Evolutionary conservation across 2,329 filamentous ascomycete species (phyloP), one percentile per base, ranked within the genome.

Genomic region (Fusarium pseudonygamai): DNA sequence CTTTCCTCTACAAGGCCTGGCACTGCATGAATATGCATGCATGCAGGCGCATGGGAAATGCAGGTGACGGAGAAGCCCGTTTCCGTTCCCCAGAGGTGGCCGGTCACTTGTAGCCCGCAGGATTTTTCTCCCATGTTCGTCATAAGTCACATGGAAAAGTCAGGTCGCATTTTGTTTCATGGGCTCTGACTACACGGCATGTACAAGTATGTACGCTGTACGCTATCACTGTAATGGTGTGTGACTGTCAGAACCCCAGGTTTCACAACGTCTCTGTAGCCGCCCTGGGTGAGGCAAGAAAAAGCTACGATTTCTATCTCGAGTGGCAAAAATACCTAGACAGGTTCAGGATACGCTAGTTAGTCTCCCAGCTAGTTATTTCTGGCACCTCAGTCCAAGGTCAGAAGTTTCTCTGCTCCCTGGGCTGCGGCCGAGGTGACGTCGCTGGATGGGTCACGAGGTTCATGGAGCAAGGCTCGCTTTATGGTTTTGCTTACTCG

Each of bases 241-340:
- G 69, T 76, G 75, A 63, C 73, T 74, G 36, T 32, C 30, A 69
- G 43, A 66, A 68, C 72, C 71, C 75, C 73, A 67, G 56, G 75
- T 77, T 77, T 77, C 75, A 77, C 55, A 62, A 64, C 49, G 55
- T 63, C 65, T 67, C 63, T 68, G 39, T 71, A 73, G 68, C 70
- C 72, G 70, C 65, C 67, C 61, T 77, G 28, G 28, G 22, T 34
- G 28, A 50, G 47, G 15, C 16, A 34, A 24, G 45, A 24, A 32
- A 32, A 49, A 30, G 28, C 46, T 18, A 32, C 11, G 46, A 49
- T 12, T 49, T 49, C 22, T n/a, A 32, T 49, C 46, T 18, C 22
- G 4, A 49, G 28, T n/a, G 22, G 46, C 26, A 32, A 32, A 49
- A 32, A 49, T 30, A 49, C 46, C 12, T 32, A n/a, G 22, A n/a